Base-by-base conservation (phyloP, 148 eudicot genomes). In the Nepenthes gracilis region DNA sequence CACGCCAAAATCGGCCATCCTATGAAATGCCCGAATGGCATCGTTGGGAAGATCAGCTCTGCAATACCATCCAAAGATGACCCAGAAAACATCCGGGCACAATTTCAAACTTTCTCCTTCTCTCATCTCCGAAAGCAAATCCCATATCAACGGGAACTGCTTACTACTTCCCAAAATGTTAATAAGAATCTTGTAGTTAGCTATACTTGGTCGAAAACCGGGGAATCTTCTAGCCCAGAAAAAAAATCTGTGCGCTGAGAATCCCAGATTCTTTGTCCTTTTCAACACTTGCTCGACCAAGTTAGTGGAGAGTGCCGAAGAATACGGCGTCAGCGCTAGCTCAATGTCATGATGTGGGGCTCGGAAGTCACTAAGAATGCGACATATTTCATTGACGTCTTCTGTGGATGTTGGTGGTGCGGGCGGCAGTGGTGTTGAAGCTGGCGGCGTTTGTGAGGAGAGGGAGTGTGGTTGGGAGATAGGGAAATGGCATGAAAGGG, bases 141-240 rank as follows among this genome's bases (percentile, higher is more conserved):
- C 90, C 96, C 94, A 90, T 36, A 90, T 67, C 47, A 90, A 67
- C 1, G 97, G 97, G 51, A 90, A 90, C 45, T 90, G 85, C 47
- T 79, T 78, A 47, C 82, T 82, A 54, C 77, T 55, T 13, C 97
- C 97, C 55, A 90, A 66, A 38, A 90, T 76, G 54, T 76, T 78
- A 2, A 86, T 63, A 5, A 90, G 74, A 43, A 90, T 86, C 63
- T 57, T 82, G 68, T 78, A 79, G 50, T 78, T 86, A 1, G 51
- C 43, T 9, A 57, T 8, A 52, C 64, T 67, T 36, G 80, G 97
- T 61, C 61, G 52, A 64, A 90, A 90, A 67, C 67, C 64, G 9
- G 90, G 81, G n/a, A 74, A 64, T 8, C 45, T 50, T 61, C 76
- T 66, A 38, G 94, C 94, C 94, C 94, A 86, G 2, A 74, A 59